Base-by-base conservation (phyloP, 306 rosid genomes). In the Medicago arabica region DNA sequence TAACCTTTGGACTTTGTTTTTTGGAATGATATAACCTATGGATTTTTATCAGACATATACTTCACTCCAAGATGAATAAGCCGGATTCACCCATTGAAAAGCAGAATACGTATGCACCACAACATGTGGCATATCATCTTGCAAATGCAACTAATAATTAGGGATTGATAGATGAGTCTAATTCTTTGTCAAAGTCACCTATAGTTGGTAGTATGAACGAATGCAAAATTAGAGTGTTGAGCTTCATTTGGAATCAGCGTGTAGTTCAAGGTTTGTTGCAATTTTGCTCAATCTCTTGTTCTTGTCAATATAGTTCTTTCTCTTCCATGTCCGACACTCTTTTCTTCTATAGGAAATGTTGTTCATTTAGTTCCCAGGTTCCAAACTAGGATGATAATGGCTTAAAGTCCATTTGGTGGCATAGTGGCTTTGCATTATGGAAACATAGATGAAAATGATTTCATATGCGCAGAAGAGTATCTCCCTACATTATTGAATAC, bases 321-420 rank as follows among this genome's bases (percentile, higher is more conserved):
- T 58, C 72, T 69, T 34, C 38, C 38, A 34, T 76, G 58, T 69
- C 73, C 79, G 63, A 83, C 74, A 63, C 60, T 66, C 50, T 25
- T 47, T 82, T 85, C 77, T 72, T 84, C 68, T 81, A 55, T 87
- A 89, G 97, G 96, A 82, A 87, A 73, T 79, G 61, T 25, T 59
- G 82, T 83, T 75, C 44, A 90, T 53, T 36, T 77, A 47, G 85
- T 80, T 82, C 72, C 86, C 1, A 87, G 72, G 87, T 25, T 69
- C 41, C 87, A 84, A 69, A 84, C 86, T 69, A 88, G 89, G 87
- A 80, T 96, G 93, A 88, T 89, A 68, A 76, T 96, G 91, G 83
- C 91, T 62, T 96, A 96, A 88, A 96, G 85, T 87, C 92, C 92
- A 75, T 87, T 81, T 61, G 97, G 92, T 85, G 97, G 99, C 74